phyloP scores from a whole-genome alignment of 768 basidiomycete species.

The Russula sp. region DNA sequence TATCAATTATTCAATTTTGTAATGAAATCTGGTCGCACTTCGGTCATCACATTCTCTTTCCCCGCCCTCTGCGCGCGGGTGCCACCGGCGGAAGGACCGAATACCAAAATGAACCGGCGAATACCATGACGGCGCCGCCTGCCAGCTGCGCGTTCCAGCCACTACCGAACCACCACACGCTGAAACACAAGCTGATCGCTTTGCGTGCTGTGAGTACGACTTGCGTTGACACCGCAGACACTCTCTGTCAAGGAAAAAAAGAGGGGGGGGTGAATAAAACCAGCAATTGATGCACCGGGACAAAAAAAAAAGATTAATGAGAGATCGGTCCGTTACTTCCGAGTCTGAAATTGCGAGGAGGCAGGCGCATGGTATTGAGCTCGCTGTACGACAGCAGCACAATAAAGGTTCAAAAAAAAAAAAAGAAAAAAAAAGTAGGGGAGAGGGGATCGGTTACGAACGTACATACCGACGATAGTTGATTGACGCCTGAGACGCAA shows the following conservation, averaged over 20 bases:
- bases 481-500: conserved; percentile 81
- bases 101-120: conserved; percentile 59
- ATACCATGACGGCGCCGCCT: conserved; percentile 66
- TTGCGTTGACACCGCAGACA: conserved; percentile 76
- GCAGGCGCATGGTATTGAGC: too few relatives aligned
- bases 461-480: conserved; percentile 62
- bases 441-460: too few relatives aligned
- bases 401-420: too few relatives aligned
- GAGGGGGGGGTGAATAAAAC: neutral
- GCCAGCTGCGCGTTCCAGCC: conserved; percentile 61
- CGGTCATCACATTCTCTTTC: neutral
- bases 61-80: conserved; percentile 2
- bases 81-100: conserved; percentile 18
- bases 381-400: too few relatives aligned
- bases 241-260: conserved; percentile 37
- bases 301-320: neutral
- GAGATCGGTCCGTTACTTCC: neutral
- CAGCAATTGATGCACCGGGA: neutral
- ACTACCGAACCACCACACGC: conserved; percentile 79
- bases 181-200: conserved; percentile 70
- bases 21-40: neutral
- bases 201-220: conserved; percentile 75
- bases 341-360: too few relatives aligned
- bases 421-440: neutral
- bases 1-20: too few relatives aligned